Base-by-base conservation (phyloP, 768 basidiomycete species). In the Infundibulicybe gibba region DNA sequence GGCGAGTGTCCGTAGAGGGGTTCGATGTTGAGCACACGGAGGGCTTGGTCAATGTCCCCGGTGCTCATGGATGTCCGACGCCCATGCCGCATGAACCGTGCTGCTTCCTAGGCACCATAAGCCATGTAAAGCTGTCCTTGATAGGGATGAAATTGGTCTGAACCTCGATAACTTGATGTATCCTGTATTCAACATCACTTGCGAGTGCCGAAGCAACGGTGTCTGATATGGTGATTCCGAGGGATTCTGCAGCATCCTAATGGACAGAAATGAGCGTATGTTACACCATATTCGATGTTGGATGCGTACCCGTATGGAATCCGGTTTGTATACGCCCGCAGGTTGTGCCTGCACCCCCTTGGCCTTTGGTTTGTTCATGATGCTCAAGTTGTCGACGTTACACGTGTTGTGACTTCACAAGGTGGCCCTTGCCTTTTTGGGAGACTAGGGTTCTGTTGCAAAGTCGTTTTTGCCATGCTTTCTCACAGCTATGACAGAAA, bases 71-170 rank as follows among this genome's bases (percentile, higher is more conserved):
- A 88, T n/a, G 88, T 92, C 45, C 97, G 76, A 48, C 90, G 82
- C 5, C 89, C 89, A 64, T 98, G 94, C 17, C 93, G 81, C 90
- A 95, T 97, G 67, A 95, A 99, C 43, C 94, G 87, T 19, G 93
- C 85, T 8, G 95, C 93, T 78, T 98, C 95, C 87, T 94, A 68
- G 35, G 44, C 47, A 53, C 25, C 25, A 25, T 25, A 25, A 25
- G 25, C 25, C 25, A 25, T 25, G 25, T 25, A 8, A 25, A 25
- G 25, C 25, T 25, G 25, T 25, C 25, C 25, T 25, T 25, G 25
- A 25, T 25, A 25, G 3, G 25, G 14, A n/a, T 21, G 19, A 19
- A 32, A 17, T 17, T 19, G 21, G 6, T 44, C 32, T 15, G 57
- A 71, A 91, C 92, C 79, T 97, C 91, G 55, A 95, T 79, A 35